These are phyloP conservation scores for Tilletia setariae DNA, from an alignment of 1,284 basidiomycete genomes.

Conservation along the genomic window DNA sequence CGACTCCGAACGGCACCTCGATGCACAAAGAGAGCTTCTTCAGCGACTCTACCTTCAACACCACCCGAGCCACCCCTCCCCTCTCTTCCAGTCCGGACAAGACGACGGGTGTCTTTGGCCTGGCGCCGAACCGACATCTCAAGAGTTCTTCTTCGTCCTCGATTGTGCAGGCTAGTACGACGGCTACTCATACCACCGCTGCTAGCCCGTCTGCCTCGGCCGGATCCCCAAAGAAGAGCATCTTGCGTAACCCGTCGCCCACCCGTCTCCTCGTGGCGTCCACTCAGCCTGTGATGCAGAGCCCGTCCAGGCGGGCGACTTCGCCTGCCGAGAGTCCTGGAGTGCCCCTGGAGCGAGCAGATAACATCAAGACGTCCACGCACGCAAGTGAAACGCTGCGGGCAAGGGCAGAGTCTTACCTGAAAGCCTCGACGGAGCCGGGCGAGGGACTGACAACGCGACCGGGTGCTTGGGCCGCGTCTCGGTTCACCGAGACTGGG, in stretches of 20 bases:
- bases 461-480: not conserved
- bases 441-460: constrained; percentile 1
- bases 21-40: constrained; percentile 12
- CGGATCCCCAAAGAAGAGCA: not conserved
- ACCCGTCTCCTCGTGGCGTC: not conserved
- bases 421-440: constrained; percentile 5
- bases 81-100: constrained; percentile 9
- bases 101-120: constrained; percentile 9
- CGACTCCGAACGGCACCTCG: not conserved
- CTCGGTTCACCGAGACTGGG: not conserved
- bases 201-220: not conserved
- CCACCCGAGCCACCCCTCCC: not conserved
- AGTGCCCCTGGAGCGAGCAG: not conserved
- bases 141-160: constrained; percentile 4
- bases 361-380: not conserved
- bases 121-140: constrained; percentile 6
- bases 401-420: not conserved
- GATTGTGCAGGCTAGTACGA: not conserved
- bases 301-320: constrained; percentile 1
- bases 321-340: not conserved
- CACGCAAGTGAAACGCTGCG: constrained; percentile 4
- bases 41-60: not conserved
- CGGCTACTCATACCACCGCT: not conserved
- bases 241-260: constrained; percentile 8
- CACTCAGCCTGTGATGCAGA: not conserved